Base-by-base conservation (phyloP, 78 protist species). In the Dictyostelium discoideum region DNA sequence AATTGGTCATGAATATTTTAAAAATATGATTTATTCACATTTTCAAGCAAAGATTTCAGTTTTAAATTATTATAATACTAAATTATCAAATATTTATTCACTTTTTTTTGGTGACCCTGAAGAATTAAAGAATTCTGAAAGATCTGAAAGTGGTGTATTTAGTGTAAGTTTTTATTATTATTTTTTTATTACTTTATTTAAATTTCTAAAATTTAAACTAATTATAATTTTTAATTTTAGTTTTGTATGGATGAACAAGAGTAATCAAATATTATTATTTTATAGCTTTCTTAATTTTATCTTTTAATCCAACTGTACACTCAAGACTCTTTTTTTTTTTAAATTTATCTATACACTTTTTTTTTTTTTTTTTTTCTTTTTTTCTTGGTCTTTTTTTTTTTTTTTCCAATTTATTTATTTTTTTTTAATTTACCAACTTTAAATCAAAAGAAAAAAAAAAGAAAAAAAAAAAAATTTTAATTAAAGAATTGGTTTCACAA, bases 111-210 rank as follows among this genome's bases (percentile, higher is more conserved):
- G 94, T 46, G 87, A 89, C 46, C 80, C 82, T 7, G 16, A 81
- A 3, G 83, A 89, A 44, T 60, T 89, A 20, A 81, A 48, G 20
- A n/a, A 22, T 18, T 81, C 86, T 6, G 94, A 81, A 37, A 72
- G 80, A 87, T 63, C 93, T 48, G 93, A 87, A 60, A 78, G 86
- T 87, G 93, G 86, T 87, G 93, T 87, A 20, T 87, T 87, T 46
- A 46, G 63, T 44, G 83, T 76, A 76, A 39, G 44, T 11, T 9
- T 46, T 6, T 10, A 46, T 6, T 46, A 10, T 46, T 46, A 6
- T 46, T 24, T 69, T 67, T 24, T 26, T 67, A 8, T 4, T 9
- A 67, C 32, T n/a, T 65, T 65, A 5, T 8, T 65, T 67, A 8
- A n/a, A n/a, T n/a, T 67, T 26, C 24, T 44, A 44, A 32, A 32